These are phyloP conservation scores for Mycena pura DNA, from an alignment of 768 basidiomycete species.

Conservation along the genomic window DNA sequence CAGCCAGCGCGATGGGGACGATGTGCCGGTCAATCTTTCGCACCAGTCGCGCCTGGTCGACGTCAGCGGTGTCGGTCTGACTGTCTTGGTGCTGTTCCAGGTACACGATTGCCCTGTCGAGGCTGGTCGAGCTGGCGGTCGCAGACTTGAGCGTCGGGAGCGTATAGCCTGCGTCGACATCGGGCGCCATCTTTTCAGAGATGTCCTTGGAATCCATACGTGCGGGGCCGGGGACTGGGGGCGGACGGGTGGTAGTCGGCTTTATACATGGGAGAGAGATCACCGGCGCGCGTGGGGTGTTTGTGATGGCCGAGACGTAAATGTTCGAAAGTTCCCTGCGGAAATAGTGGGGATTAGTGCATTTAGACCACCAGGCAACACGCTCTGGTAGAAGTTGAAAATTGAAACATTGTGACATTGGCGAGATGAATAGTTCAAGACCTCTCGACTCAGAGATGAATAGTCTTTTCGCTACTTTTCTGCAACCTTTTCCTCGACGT, in stretches of 20 bases:
- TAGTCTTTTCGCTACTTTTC: too few relatives aligned
- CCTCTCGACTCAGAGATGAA: too few relatives aligned
- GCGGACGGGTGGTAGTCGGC: not conserved
- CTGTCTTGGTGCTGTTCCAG: constrained; percentile 11
- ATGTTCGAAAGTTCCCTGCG: too few relatives aligned
- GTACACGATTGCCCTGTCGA: constrained; percentile 23
- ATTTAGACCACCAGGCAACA: too few relatives aligned
- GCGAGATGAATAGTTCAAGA: too few relatives aligned
- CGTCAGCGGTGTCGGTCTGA: not conserved
- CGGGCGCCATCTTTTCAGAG: not conserved
- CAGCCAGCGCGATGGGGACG: constrained; percentile 18
- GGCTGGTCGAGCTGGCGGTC: constrained; percentile 15
- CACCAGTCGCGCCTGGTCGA: constrained; percentile 23
- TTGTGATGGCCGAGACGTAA: constrained; percentile 10
- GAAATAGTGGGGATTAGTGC: too few relatives aligned
- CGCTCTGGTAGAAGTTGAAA: too few relatives aligned
- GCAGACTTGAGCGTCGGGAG: not conserved
- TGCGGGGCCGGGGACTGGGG: not conserved
- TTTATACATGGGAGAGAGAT: constrained; percentile 16
- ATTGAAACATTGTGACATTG: too few relatives aligned
- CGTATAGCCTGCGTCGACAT: not conserved
- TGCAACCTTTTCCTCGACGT: too few relatives aligned
- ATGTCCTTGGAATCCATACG: not conserved
- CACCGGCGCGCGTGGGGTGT: not conserved
- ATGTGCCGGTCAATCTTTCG: constrained; percentile 28